Conservation (phyloP, 2,329 filamentous ascomycete species). For the Talaromyces sp. region DNA sequence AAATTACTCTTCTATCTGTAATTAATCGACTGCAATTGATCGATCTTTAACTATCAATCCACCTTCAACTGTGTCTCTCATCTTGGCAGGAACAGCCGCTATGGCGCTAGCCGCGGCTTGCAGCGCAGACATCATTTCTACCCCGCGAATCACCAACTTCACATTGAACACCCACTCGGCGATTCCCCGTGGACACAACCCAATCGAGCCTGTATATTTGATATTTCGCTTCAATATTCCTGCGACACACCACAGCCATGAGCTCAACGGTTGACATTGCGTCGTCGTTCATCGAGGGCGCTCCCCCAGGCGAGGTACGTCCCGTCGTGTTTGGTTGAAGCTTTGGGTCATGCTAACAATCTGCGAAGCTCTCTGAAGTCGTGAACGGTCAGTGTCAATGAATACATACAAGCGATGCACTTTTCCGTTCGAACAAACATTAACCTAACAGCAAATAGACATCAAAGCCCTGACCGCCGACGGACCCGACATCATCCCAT, state of each 20-base stretch:
- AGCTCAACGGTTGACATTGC: constrained; percentile 54
- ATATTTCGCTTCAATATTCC: neutral
- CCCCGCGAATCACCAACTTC: neutral
- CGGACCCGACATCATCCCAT: constrained; percentile 61
- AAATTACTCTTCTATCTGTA: neutral
- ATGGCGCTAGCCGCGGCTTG: neutral
- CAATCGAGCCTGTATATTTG: neutral
- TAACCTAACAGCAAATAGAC: constrained; percentile 49
- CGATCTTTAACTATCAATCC: neutral
- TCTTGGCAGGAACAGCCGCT: neutral
- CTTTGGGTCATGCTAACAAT: neutral
- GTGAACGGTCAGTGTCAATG: constrained; percentile 13
- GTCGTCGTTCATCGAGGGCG: constrained; percentile 86
- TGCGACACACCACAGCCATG: constrained; percentile 24
- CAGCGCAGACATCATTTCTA: neutral
- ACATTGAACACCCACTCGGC: neutral
- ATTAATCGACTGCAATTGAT: neutral
- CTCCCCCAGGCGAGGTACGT: constrained; percentile 88
- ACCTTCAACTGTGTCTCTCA: neutral
- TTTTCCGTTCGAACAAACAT: no score
- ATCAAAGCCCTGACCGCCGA: constrained; percentile 80
- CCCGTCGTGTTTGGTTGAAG: neutral
- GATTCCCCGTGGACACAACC: neutral
- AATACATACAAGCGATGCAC: no score
- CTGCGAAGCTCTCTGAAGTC: neutral